Conservation (phyloP, 768 basidiomycete species). For the Tremella mesenterica region DNA sequence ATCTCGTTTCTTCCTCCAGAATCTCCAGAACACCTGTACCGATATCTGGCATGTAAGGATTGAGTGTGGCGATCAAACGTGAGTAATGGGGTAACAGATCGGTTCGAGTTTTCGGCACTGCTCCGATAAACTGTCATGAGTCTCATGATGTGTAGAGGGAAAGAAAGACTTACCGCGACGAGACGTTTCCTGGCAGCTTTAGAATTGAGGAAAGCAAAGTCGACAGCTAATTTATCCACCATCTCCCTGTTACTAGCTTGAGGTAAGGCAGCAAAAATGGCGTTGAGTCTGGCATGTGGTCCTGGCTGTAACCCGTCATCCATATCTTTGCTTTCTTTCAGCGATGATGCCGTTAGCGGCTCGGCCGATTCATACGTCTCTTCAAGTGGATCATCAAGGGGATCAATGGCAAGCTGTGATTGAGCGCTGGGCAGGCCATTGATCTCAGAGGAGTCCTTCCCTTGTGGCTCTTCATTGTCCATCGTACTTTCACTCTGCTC, state of each 20-base stretch:
- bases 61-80: constrained; percentile 75
- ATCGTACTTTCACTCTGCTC: constrained; percentile 39
- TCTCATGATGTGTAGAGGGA: not conserved
- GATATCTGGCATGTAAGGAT: constrained; percentile 87
- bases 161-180: constrained; percentile 55
- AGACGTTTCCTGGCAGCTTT: constrained; percentile 90
- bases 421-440: constrained; percentile 11
- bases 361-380: not conserved
- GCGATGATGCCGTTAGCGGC: constrained; percentile 2
- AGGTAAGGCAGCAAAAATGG: constrained; percentile 78
- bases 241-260: constrained; percentile 84
- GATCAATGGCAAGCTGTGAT: not conserved
- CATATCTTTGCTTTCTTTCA: constrained; percentile 4
- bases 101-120: constrained; percentile 75
- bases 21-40: constrained; percentile 69
- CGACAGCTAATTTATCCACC: constrained; percentile 88
- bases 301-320: constrained; percentile 65
- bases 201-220: constrained; percentile 93
- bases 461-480: not conserved
- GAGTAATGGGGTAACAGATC: constrained; percentile 92
- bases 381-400: not conserved
- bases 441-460: constrained; percentile 11
- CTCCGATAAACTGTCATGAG: constrained; percentile 50
- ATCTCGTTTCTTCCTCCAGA: constrained; percentile 92
- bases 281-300: constrained; percentile 84